phyloP scores from a whole-genome alignment of 306 rosid genomes.

The Glycine latifolia region DNA sequence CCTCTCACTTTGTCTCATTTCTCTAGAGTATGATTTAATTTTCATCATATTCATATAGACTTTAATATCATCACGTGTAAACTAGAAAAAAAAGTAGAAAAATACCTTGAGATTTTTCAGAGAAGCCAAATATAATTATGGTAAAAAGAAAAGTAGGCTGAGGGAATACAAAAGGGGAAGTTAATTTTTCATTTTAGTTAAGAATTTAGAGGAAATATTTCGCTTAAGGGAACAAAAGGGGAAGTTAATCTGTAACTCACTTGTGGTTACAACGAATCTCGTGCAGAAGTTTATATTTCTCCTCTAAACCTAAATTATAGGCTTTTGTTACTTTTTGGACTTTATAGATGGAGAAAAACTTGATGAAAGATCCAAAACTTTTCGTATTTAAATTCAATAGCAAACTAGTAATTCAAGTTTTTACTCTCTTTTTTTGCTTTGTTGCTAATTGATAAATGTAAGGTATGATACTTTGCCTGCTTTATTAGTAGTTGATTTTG shows the following conservation, averaged over 20 bases:
- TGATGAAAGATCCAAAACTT: background rate
- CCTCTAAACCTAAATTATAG: conserved; percentile 19
- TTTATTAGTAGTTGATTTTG: too few species aligned
- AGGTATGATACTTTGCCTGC: too few species aligned
- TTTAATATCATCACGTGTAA: background rate
- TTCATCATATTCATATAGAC: background rate
- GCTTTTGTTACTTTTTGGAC: background rate
- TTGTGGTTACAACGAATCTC: background rate
- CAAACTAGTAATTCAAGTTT: too few species aligned
- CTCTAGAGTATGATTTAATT: background rate
- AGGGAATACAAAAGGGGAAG: background rate
- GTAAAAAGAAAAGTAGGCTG: background rate
- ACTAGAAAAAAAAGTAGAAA: background rate
- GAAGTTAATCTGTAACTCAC: background rate
- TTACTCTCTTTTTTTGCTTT: too few species aligned
- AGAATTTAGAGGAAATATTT: background rate
- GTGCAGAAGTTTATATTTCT: background rate
- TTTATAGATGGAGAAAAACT: background rate
- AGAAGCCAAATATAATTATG: too few species aligned
- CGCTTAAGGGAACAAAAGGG: background rate
- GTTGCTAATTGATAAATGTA: too few species aligned
- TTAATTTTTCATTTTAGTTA: background rate
- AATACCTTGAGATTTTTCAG: too few species aligned
- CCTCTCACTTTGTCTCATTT: background rate
- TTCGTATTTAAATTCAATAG: background rate